Percentiles rank a stretch among this genome's conserved stretches.
phyloP scores from a whole-genome alignment of 768 basidiomycete genomes.

The Kwoniella sp. region DNA sequence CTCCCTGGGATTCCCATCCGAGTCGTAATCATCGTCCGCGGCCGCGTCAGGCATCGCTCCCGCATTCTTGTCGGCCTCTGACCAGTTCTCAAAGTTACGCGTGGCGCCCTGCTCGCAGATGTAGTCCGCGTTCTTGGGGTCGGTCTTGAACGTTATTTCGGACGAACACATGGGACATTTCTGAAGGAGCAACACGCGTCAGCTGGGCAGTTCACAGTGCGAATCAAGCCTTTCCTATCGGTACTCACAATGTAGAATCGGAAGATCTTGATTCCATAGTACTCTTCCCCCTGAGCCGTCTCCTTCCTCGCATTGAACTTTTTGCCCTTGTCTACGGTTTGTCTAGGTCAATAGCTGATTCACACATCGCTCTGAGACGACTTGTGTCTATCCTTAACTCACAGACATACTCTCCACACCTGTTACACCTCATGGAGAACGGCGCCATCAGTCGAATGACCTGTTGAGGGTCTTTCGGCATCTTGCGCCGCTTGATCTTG shows the following conservation, averaged over 20 bases:
- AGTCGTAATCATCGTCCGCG: slow-evolving; percentile 48
- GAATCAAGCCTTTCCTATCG: background rate
- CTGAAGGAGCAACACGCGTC: slow-evolving; percentile 14
- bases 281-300: slow-evolving; percentile 94
- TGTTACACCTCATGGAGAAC: slow-evolving; percentile 83
- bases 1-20: slow-evolving; percentile 52
- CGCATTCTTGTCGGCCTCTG: slow-evolving; percentile 59
- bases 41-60: slow-evolving; percentile 46
- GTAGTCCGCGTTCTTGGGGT: slow-evolving; percentile 63
- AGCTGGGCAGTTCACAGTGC: background rate
- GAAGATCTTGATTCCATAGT: slow-evolving; percentile 83
- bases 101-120: slow-evolving; percentile 91
- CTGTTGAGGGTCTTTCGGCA: slow-evolving; percentile 91
- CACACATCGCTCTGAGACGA: background rate
- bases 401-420: slow-evolving; percentile 90
- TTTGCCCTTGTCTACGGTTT: slow-evolving; percentile 78
- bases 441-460: slow-evolving; percentile 99
- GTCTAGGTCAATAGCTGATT: background rate
- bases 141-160: slow-evolving; percentile 99
- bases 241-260: slow-evolving; percentile 48
- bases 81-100: slow-evolving; percentile 96
- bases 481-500: slow-evolving; percentile 84
- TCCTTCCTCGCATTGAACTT: slow-evolving; percentile 99
- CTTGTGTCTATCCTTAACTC: too few relatives aligned
- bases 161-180: slow-evolving; percentile 88